Evolutionary conservation across 2,329 filamentous ascomycete species (phyloP), one percentile per base, ranked within the genome.

Genomic region (Calcarisporium arbuscula): DNA sequence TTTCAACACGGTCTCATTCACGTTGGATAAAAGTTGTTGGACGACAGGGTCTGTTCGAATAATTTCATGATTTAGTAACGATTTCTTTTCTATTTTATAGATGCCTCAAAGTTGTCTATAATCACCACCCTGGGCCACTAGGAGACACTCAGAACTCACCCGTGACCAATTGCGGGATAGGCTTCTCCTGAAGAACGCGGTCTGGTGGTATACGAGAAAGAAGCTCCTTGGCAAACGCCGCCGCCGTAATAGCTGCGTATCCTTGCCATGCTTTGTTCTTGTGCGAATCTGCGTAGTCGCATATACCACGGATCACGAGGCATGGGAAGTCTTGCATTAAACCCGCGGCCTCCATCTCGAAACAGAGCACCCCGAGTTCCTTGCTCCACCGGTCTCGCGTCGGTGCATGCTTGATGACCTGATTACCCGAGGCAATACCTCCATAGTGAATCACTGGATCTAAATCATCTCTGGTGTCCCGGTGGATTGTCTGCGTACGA

Each of bases 281-380:
- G 33, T 61, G 57, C 1, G 46, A 52, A 35, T 64, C 59, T n/a
- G 56, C 51, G 34, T 60, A 62, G 29, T 60, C 53, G 20, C 51
- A 62, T 3, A 62, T 56, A 2, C 58, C 57, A 8, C 54, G 50
- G 18, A 63, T 54, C 0, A 54, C 47, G 2, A 61, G 26, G 25
- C 51, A 59, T 0, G 52, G 50, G 5, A 56, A 43, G 4, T 39
- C 34, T 11, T 39, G 28, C 29, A 40, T 39, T 3, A 50, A 22
- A 0, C 49, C 51, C 1, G 51, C 51, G 2, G 45, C 47, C 23
- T 52, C 49, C 50, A 51, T 54, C 35, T 54, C 50, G 20, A 53
- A 39, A 14, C 47, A 51, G 1, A 45, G 15, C 11, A 32, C 16
- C n/a, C 36, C 16, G 6, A 36, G 18, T 4, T 29, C 15, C 15